Evolutionary conservation across 441 rosid species (phyloP), one percentile per base, ranked within the genome.

Genomic region (Pelargonium cotyledonis): DNA sequence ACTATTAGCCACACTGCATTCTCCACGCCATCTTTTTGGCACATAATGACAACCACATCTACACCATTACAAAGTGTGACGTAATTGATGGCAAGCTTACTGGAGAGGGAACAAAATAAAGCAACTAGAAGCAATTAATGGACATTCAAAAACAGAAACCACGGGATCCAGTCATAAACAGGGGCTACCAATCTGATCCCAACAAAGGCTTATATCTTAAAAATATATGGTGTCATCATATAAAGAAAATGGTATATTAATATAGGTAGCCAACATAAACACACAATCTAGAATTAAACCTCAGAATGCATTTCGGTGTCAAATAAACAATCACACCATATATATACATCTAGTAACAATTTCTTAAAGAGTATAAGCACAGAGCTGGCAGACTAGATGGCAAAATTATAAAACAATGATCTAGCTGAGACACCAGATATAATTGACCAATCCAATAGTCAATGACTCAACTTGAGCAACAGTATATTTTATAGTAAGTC

Each of bases 401-500:
- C 55, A 9, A 47, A 47, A 47, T 1, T 12, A 47, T 47, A 47
- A 47, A 47, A 14, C 57, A 49, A 49, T 12, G 57, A 49, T 44
- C 49, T 12, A 49, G 14, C 6, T 49, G 15, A 49, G 14, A 16
- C 3, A 49, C 14, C 14, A n/a, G 58, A 51, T 18, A n/a, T 14
- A 51, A 51, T 7, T 51, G 58, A 53, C 60, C 60, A 53, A 53
- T 53, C 60, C 60, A 15, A 53, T n/a, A 53, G 19, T 53, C 23
- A 4, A 53, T 15, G 60, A 3, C 16, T 53, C 60, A 53, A 53
- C 19, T n/a, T 53, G 18, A 53, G 60, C 60, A 15, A 53, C 58
- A 3, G 7, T n/a, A 14, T 16, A 14, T 66, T 79, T 86, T 51
- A 65, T 88, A 92, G 75, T 76, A 84, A 51, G 15, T 51, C 58